Evolutionary conservation across 2,329 filamentous ascomycete species (phyloP).

Genomic region (Aciculosporium take): DNA sequence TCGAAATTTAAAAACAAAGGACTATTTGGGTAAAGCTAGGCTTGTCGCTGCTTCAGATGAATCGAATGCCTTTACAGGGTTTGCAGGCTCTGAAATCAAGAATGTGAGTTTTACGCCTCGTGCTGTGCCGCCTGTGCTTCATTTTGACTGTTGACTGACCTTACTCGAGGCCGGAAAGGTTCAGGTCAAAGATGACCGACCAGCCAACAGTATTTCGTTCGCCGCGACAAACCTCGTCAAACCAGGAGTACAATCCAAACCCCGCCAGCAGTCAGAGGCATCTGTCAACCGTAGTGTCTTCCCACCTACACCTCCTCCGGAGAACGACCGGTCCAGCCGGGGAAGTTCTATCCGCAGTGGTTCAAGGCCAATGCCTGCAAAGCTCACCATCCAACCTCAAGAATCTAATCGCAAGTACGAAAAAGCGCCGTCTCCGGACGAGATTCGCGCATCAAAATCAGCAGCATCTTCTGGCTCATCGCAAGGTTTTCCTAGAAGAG

Average conservation of each 20-base stretch:
- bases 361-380: slow-evolving; percentile 44
- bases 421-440: slow-evolving; percentile 35
- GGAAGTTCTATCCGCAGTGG: slow-evolving; percentile 48
- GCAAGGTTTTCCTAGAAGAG: slow-evolving; percentile 29
- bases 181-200: slow-evolving; percentile 61
- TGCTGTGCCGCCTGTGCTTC: background rate
- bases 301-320: slow-evolving; percentile 95
- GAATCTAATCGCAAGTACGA: slow-evolving; percentile 40
- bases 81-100: slow-evolving; percentile 65
- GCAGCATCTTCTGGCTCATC: slow-evolving; percentile 33
- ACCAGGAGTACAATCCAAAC: slow-evolving; percentile 62
- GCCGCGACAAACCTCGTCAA: slow-evolving; percentile 89
- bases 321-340: slow-evolving; percentile 57
- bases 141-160: slow-evolving; percentile 9
- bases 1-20: slow-evolving; percentile 93
- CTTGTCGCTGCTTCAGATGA: slow-evolving; percentile 79
- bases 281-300: slow-evolving; percentile 69
- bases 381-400: slow-evolving; percentile 46
- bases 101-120: slow-evolving; percentile 35
- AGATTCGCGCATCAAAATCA: slow-evolving; percentile 20
- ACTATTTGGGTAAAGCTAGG: slow-evolving; percentile 92
- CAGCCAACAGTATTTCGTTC: slow-evolving; percentile 73
- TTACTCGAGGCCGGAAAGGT: slow-evolving; percentile 30
- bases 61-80: slow-evolving; percentile 68
- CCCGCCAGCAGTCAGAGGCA: slow-evolving; percentile 77